Conservation (phyloP, 1,284 basidiomycete genomes). For the Hemileia vastatrix region DNA sequence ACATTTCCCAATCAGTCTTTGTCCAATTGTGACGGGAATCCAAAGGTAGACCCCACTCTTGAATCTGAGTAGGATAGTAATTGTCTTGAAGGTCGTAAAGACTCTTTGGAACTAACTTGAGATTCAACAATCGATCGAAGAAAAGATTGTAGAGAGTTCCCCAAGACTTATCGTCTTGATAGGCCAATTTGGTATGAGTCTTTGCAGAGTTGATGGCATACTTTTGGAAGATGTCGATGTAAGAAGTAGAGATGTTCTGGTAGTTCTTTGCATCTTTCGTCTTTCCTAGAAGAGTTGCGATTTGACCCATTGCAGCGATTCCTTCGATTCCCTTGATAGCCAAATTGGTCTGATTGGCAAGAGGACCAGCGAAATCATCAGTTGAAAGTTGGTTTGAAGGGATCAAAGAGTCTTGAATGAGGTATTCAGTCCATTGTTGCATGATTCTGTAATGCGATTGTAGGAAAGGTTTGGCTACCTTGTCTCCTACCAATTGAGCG, state of each 20-base stretch:
- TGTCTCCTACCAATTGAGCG: not conserved
- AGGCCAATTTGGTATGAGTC: conserved; percentile 42
- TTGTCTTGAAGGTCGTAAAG: conserved; percentile 40
- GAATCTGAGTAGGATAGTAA: conserved; percentile 33
- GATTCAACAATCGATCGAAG: conserved; percentile 38
- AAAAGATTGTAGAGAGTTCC: conserved; percentile 43
- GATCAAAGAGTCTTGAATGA: conserved; percentile 38
- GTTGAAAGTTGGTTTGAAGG: conserved; percentile 40
- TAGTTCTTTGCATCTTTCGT: conserved; percentile 35
- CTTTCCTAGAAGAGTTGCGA: conserved; percentile 32
- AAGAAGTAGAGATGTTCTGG: conserved; percentile 32
- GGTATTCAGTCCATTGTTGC: conserved; percentile 39
- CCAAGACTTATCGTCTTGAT: conserved; percentile 40
- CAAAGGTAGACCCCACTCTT: conserved; percentile 39
- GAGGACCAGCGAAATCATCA: conserved; percentile 41
- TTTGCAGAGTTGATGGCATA: conserved; percentile 30
- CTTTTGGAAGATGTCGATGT: conserved; percentile 34
- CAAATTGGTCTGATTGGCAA: conserved; percentile 42
- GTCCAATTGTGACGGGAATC: conserved; percentile 42
- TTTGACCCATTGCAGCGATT: conserved; percentile 39
- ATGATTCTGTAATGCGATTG: conserved; percentile 36
- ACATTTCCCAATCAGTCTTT: conserved; percentile 44
- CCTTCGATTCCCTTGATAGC: conserved; percentile 41
- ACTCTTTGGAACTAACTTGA: conserved; percentile 35
- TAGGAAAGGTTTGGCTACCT: conserved; percentile 31